Conservation (phyloP, 371 early-diverging fungal genomes). For the Dinochytrium kinnereticum region DNA sequence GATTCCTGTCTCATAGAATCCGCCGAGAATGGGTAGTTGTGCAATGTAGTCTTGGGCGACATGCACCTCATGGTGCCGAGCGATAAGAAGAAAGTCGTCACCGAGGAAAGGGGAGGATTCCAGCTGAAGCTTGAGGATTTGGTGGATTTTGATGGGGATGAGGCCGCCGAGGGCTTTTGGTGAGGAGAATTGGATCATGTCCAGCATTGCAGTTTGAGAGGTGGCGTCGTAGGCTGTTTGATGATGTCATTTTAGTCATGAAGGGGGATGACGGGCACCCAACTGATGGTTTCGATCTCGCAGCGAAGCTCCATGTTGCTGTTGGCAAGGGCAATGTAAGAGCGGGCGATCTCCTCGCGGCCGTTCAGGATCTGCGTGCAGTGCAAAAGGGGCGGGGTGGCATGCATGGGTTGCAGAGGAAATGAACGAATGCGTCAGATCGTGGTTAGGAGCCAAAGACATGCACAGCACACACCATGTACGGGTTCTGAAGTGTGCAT, state of each 20-base stretch:
- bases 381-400: too few relatives aligned
- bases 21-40: constrained; percentile 48
- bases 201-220: constrained; percentile 36
- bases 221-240: constrained; percentile 32
- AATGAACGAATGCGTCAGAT: not conserved
- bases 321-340: constrained; percentile 38
- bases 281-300: constrained; percentile 37
- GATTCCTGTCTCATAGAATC: constrained; percentile 40
- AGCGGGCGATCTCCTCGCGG: constrained; percentile 44
- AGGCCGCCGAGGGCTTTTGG: constrained; percentile 54
- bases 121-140: constrained; percentile 48
- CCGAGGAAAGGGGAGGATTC: constrained; percentile 31
- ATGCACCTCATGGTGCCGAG: constrained; percentile 44
- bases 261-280: not conserved
- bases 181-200: constrained; percentile 37
- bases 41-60: constrained; percentile 45
- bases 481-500: constrained; percentile 45
- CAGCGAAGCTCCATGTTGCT: constrained; percentile 41
- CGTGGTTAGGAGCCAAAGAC: not conserved
- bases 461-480: constrained; percentile 34
- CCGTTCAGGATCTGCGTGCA: constrained; percentile 32
- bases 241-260: not conserved
- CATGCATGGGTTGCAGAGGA: too few relatives aligned
- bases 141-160: constrained; percentile 47
- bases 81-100: constrained; percentile 37